phyloP scores from a whole-genome alignment of 2,329 filamentous ascomycete genomes.

The Leptoxyphium fumago region DNA sequence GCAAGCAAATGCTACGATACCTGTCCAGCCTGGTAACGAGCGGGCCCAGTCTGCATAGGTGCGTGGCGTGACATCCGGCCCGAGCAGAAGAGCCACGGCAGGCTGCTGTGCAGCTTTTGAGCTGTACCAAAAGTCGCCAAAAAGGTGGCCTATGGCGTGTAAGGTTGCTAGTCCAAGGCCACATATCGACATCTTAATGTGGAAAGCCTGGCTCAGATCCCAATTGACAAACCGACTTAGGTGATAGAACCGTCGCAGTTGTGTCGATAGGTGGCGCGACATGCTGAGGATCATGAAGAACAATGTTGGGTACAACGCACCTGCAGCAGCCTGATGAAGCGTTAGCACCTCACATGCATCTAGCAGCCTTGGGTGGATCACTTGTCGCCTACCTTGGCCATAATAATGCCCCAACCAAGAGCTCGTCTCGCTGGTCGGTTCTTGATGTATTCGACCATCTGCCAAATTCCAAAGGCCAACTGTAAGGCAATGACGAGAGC shows the following conservation, averaged over 20 bases:
- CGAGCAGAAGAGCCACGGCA: conserved; percentile 31
- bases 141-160: conserved; percentile 40
- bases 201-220: conserved; percentile 41
- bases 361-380: background rate
- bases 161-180: conserved; percentile 37
- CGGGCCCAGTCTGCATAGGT: conserved; percentile 34
- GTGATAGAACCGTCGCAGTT: conserved; percentile 35
- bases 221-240: conserved; percentile 43
- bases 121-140: conserved; percentile 38
- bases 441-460: conserved; percentile 37
- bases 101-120: conserved; percentile 31
- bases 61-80: conserved; percentile 28
- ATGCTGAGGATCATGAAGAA: conserved; percentile 46
- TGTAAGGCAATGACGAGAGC: conserved; percentile 33
- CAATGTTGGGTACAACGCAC: conserved; percentile 41
- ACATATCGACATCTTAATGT: conserved; percentile 39
- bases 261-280: conserved; percentile 42
- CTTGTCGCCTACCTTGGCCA: conserved; percentile 28
- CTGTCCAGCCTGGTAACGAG: conserved; percentile 36
- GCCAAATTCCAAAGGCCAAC: conserved; percentile 40
- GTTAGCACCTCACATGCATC: background rate
- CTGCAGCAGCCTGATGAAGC: conserved; percentile 28
- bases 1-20: conserved; percentile 33
- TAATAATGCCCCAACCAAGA: conserved; percentile 41
- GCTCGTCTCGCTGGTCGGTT: conserved; percentile 31